These are phyloP conservation scores for Pseudocercospora macadamiae DNA, from an alignment of 2,329 filamentous ascomycete species.

Conservation along the genomic window DNA sequence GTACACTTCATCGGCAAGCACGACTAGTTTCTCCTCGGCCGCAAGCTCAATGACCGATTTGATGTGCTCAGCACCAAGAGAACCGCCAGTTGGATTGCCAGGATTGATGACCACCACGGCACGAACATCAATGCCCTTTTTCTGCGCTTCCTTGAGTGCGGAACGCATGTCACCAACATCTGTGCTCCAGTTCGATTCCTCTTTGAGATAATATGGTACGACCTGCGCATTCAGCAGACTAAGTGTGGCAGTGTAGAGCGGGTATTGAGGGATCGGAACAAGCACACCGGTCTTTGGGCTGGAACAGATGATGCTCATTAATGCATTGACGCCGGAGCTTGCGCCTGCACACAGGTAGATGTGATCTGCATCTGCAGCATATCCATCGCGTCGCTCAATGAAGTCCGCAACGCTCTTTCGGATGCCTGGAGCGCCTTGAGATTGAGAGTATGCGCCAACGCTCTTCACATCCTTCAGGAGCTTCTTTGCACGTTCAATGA, in stretches of 20 bases:
- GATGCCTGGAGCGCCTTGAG: constrained; percentile 83
- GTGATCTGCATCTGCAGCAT: constrained; percentile 74
- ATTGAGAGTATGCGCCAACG: constrained; percentile 95
- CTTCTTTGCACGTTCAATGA: constrained; percentile 78
- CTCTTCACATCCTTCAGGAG: constrained; percentile 83
- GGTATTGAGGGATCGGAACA: constrained; percentile 96
- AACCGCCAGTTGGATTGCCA: constrained; percentile 93
- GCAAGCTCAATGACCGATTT: constrained; percentile 85
- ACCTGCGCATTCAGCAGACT: constrained; percentile 80
- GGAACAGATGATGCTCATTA: constrained; percentile 86
- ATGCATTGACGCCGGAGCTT: constrained; percentile 90
- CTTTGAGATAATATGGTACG: constrained; percentile 93
- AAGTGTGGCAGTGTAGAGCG: constrained; percentile 92
- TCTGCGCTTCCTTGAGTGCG: constrained; percentile 73
- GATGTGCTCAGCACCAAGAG: constrained; percentile 76
- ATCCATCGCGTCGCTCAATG: constrained; percentile 86
- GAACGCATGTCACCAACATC: constrained; percentile 76
- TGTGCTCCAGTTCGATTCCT: constrained; percentile 84
- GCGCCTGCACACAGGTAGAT: constrained; percentile 93
- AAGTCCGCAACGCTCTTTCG: constrained; percentile 89
- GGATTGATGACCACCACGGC: constrained; percentile 98
- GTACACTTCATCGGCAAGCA: constrained; percentile 97
- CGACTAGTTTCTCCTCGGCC: constrained; percentile 78
- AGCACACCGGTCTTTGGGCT: constrained; percentile 78
- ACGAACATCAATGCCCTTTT: constrained; percentile 80